phyloP scores from a whole-genome alignment of 768 basidiomycete species.

The Boletellus ananas region DNA sequence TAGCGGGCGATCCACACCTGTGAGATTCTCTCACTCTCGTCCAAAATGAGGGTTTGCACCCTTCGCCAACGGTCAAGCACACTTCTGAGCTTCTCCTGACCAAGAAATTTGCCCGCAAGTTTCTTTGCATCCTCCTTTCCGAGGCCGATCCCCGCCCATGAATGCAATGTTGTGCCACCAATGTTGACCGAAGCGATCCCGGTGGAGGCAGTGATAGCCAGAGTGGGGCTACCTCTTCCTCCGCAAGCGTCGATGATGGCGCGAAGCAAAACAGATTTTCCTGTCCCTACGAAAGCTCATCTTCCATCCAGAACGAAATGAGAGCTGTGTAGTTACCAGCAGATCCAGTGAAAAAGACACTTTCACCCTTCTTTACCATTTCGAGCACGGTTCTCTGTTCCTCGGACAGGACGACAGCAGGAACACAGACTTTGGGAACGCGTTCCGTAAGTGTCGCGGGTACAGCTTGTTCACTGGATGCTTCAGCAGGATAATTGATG shows the following conservation, averaged over 20 bases:
- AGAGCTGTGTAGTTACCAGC: conserved; percentile 44
- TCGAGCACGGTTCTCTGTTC: conserved; percentile 51
- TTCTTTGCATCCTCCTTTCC: conserved; percentile 54
- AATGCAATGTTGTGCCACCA: conserved; percentile 77
- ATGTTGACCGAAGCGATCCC: conserved; percentile 83
- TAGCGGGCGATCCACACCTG: not conserved
- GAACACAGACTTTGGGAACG: not conserved
- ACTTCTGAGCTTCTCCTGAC: conserved; percentile 34
- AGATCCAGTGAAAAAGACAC: conserved; percentile 83
- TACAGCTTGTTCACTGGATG: not conserved
- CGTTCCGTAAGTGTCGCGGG: not conserved
- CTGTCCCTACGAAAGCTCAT: conserved; percentile 50
- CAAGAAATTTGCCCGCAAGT: conserved; percentile 52
- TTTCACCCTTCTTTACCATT: conserved; percentile 55
- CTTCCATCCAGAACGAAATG: not conserved
- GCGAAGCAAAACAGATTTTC: conserved; percentile 78
- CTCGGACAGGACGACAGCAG: conserved; percentile 40
- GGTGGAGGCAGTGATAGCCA: conserved; percentile 80
- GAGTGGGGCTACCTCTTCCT: conserved; percentile 28
- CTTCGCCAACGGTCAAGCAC: conserved; percentile 60
- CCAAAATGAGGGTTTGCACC: conserved; percentile 69
- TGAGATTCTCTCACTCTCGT: conserved; percentile 60
- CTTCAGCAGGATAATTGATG: not conserved
- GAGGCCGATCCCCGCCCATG: conserved; percentile 78
- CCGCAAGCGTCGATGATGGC: conserved; percentile 60